Evolutionary conservation across 2,329 filamentous ascomycete genomes (phyloP).

Genomic region (Arachnopeziza araneosa): DNA sequence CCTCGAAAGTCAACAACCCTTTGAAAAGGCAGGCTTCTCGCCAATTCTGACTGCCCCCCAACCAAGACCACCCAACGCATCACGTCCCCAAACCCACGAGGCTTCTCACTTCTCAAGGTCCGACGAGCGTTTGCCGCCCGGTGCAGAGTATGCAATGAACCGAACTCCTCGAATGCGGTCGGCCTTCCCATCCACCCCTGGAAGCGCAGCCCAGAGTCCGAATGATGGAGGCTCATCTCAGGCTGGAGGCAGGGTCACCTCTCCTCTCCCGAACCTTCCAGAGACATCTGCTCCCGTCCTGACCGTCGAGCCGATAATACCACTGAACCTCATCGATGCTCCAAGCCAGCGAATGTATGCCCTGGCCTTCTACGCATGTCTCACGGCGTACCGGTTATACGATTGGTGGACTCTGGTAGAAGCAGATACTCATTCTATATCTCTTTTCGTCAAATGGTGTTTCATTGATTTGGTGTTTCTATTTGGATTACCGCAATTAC

Average conservation of each 20-base stretch:
- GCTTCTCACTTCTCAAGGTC: not conserved
- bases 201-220: conserved; percentile 37
- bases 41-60: not conserved
- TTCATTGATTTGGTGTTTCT: conserved; percentile 80
- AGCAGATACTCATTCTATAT: conserved; percentile 80
- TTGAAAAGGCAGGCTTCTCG: not conserved
- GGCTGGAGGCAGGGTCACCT: conserved; percentile 14
- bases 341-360: conserved; percentile 88
- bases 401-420: conserved; percentile 76
- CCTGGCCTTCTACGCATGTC: conserved; percentile 66
- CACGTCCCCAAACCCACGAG: too few relatives aligned
- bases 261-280: conserved; percentile 26
- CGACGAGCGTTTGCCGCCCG: not conserved
- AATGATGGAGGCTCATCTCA: conserved; percentile 29
- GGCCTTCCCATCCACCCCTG: conserved; percentile 73
- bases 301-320: conserved; percentile 60
- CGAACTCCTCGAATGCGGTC: conserved; percentile 76
- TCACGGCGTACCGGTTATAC: conserved; percentile 80
- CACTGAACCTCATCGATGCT: conserved; percentile 75
- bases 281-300: conserved; percentile 13
- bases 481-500: conserved; percentile 77
- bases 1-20: not conserved
- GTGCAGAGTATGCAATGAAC: conserved; percentile 54
- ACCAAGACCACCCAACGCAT: too few relatives aligned
- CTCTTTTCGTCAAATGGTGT: conserved; percentile 91